These are phyloP conservation scores for Achaetomium macrosporum DNA, from an alignment of 2,329 filamentous ascomycete species.

Conservation along the genomic window DNA sequence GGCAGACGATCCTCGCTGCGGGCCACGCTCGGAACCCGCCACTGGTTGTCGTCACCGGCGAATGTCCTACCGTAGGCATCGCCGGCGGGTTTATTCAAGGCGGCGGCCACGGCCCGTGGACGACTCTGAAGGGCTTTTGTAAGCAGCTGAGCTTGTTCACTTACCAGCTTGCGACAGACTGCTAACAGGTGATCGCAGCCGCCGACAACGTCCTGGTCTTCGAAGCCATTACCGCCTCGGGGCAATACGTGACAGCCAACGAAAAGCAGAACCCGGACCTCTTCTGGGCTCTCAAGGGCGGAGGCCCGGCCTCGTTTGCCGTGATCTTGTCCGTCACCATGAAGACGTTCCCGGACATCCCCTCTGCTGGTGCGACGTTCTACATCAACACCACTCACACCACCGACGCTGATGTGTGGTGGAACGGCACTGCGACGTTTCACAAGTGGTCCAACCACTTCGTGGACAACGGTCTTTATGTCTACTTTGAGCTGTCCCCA, in stretches of 20 bases:
- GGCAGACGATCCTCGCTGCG: conserved; percentile 37
- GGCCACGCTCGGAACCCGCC: conserved; percentile 35
- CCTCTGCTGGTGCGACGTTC: conserved; percentile 37
- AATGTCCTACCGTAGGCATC: conserved; percentile 53
- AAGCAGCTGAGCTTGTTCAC: not conserved
- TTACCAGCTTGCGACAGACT: not conserved
- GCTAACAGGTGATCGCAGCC: conserved; percentile 8
- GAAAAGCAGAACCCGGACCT: conserved; percentile 42
- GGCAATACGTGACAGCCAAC: conserved; percentile 38
- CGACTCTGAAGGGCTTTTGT: conserved; percentile 37
- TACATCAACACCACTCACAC: conserved; percentile 35
- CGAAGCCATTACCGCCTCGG: conserved; percentile 42
- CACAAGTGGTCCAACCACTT: conserved; percentile 38
- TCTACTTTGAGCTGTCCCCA: conserved; percentile 38
- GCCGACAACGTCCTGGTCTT: conserved; percentile 47
- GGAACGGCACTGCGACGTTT: conserved; percentile 41
- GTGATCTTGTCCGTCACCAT: conserved; percentile 44
- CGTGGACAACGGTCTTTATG: conserved; percentile 37
- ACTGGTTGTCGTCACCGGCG: conserved; percentile 45
- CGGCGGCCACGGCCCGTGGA: conserved; percentile 48
- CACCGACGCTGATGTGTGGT: conserved; percentile 37
- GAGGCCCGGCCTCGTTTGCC: conserved; percentile 47
- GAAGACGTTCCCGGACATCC: conserved; percentile 44
- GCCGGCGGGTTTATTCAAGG: conserved; percentile 56
- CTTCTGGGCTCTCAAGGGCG: conserved; percentile 51